Base-by-base conservation (phyloP, 2,329 filamentous ascomycete genomes). In the Pezicula carpinea region DNA sequence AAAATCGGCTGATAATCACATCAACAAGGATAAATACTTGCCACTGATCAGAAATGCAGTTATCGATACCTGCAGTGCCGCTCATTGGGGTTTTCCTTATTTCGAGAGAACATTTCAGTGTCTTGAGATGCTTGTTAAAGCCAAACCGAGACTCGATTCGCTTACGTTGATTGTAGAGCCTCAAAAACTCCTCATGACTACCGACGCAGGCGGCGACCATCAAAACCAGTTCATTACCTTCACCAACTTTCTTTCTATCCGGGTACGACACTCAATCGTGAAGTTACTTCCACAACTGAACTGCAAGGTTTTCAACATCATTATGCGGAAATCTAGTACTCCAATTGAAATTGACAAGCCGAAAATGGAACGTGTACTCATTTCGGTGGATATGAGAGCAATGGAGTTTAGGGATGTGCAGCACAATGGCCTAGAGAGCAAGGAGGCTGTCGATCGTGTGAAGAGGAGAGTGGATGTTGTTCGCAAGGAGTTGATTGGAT, bases 151-250 rank as follows among this genome's bases (percentile, higher is more conserved):
- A 6, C 48, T 63, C 7, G 15, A 53, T 8, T 53, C 48, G 15
- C 40, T 62, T 5, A 61, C 56, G 3, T 26, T 63, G 11, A 35
- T 55, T 10, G 39, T 58, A 15, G 36, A 35, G 19, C 58, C 58
- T 11, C 45, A 52, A 13, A 38, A 46, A 11, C 39, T 53, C 14
- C 47, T 42, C 2, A 36, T 52, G 19, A 49, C 49, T 4, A 52
- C 49, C 10, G 53, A 48, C 1, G 49, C 49, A 4, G 4, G 50
- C 1, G 54, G 53, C 8, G 7, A 42, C 17, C 36, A 50, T 19
- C 46, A 61, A 11, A 6, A 6, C 6, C 40, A 47, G 31, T 47
- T 51, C 3, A 42, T 53, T 11, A 53, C 50, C 4, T 63, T 61
- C 32, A 49, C 55, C 0, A 53, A 60, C 43, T 61, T 60, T 35